Evolutionary conservation across 805 yeast genomes (phyloP), one percentile per base, ranked within the genome.

Genomic region (Yarrowia alimentaria): DNA sequence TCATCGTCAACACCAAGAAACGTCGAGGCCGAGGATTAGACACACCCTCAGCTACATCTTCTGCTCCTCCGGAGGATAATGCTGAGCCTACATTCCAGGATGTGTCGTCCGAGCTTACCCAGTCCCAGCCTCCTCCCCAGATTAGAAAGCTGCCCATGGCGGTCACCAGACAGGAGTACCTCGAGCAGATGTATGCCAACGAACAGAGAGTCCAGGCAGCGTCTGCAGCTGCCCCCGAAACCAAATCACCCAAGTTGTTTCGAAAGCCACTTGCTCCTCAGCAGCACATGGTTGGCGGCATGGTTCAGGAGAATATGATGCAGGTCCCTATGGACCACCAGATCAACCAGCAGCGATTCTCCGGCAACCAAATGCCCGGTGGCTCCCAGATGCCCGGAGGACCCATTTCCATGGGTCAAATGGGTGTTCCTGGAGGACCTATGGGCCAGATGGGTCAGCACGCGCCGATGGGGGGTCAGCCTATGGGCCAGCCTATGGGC

Each of bases 281-380:
- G n/a, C n/a, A n/a, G n/a, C 29, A 25, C 19, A 32, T 32, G 42
- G 28, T 22, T 8, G 18, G 45, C 3, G 31, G 51, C 12, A 28
- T 33, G 45, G 31, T 40, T 11, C 47, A 32, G 2, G 47, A 40
- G n/a, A 32, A 40, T 11, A 28, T 38, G 18, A 20, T 30, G 35
- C 55, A 45, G 19, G 24, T 38, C 40, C 53, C 28, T 6, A 17
- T 38, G 29, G 52, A 51, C 24, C 52, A 38, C 19, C 52, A 38
- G 35, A n/a, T 43, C 21, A 60, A 63, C 21, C 65, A 61, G 31
- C 54, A 54, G 31, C 53, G 53, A n/a, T n/a, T n/a, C n/a, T n/a
- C n/a, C n/a, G n/a, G n/a, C n/a, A n/a, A n/a, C n/a, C n/a, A n/a
- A n/a, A n/a, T n/a, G n/a, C n/a, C n/a, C n/a, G n/a, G n/a, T n/a